Evolutionary conservation across 2,329 filamentous ascomycete species (phyloP).

Genomic region (Hymenoscyphus fructigenus): DNA sequence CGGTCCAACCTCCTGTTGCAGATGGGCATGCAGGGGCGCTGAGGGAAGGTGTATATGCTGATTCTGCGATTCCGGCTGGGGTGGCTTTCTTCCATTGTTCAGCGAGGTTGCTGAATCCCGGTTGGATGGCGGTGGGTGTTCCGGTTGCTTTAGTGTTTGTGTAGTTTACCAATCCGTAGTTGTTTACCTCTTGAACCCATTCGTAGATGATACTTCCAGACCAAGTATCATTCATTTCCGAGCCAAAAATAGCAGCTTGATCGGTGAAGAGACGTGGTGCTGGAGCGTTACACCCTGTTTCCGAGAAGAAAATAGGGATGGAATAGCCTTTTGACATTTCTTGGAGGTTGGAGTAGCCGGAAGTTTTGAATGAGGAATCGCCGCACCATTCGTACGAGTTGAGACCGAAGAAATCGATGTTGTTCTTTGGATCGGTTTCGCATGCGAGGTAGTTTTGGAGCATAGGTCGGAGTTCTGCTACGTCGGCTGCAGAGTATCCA

Average conservation of each 20-base stretch:
- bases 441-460: constrained; percentile 75
- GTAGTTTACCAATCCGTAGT: constrained; percentile 80
- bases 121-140: constrained; percentile 66
- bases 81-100: constrained; percentile 69
- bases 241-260: constrained; percentile 73
- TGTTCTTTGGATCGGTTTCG: constrained; percentile 60
- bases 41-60: constrained; percentile 61
- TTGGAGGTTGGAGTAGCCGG: constrained; percentile 68
- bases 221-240: constrained; percentile 67
- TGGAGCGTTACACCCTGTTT: constrained; percentile 76
- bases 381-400: constrained; percentile 69
- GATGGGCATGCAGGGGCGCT: constrained; percentile 68
- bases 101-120: constrained; percentile 77
- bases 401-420: constrained; percentile 62
- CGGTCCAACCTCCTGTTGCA: constrained; percentile 69
- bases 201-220: constrained; percentile 85
- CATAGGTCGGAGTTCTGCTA: constrained; percentile 65
- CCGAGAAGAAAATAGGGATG: constrained; percentile 80
- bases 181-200: constrained; percentile 81
- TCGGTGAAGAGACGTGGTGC: constrained; percentile 65
- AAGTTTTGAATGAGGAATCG: constrained; percentile 53
- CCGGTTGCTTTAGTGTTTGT: constrained; percentile 57
- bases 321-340: constrained; percentile 64
- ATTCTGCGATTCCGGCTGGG: constrained; percentile 62
- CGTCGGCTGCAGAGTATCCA: constrained; percentile 63